These are phyloP conservation scores for Leptographium radiaticola DNA, from an alignment of 2,329 filamentous ascomycete species.

Conservation along the genomic window DNA sequence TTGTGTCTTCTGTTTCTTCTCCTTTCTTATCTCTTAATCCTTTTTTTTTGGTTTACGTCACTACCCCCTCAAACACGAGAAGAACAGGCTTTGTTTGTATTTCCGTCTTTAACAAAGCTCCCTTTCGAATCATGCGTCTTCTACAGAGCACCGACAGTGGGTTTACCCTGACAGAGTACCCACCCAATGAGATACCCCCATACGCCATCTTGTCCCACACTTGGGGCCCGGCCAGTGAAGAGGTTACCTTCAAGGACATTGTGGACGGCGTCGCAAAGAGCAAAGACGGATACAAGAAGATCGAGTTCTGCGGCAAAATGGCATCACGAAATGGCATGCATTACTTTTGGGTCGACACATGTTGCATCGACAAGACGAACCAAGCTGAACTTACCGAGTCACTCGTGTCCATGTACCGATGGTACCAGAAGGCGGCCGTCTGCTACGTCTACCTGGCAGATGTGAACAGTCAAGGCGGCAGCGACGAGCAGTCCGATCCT, in stretches of 20 bases:
- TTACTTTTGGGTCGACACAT: conserved; percentile 9
- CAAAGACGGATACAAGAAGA: conserved; percentile 7
- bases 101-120: background rate
- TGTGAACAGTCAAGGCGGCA: background rate
- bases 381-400: conserved; percentile 4
- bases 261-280: background rate
- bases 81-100: background rate
- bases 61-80: background rate
- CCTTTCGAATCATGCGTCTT: background rate
- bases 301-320: background rate
- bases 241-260: conserved; percentile 10
- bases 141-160: background rate
- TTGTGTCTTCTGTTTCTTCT: background rate
- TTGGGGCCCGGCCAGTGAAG: conserved; percentile 10
- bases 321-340: background rate
- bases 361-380: conserved; percentile 8
- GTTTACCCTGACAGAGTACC: background rate
- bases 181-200: background rate
- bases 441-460: conserved; percentile 9
- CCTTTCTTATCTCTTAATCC: background rate
- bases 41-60: background rate
- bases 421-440: conserved; percentile 1
- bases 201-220: conserved; percentile 17
- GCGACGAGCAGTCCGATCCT: background rate
- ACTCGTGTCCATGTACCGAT: conserved; percentile 8